A percentile compares a stretch with the other conserved stretches of the same genome.
These are phyloP conservation scores for Bruguiera sexangula DNA, from an alignment of 345 rosid genomes.

Conservation along the genomic window DNA sequence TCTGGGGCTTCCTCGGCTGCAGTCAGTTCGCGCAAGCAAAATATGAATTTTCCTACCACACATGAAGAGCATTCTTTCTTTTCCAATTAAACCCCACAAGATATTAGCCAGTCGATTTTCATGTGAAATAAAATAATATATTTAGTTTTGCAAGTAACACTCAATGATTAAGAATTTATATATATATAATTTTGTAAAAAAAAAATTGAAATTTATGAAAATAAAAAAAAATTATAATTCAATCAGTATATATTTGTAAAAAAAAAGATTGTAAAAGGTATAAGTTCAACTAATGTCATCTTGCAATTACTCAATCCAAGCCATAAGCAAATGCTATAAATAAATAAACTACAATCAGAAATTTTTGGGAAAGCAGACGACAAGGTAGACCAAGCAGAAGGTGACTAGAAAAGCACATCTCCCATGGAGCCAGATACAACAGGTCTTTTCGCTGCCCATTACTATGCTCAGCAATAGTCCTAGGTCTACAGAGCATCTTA, in stretches of 20 bases:
- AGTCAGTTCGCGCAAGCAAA: too few species aligned
- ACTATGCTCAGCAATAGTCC: constrained; percentile 30
- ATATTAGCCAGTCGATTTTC: too few species aligned
- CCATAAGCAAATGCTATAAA: neutral
- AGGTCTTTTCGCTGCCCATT: constrained; percentile 32
- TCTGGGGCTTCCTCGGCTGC: too few species aligned
- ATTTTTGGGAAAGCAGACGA: constrained; percentile 13
- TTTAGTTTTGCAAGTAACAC: too few species aligned
- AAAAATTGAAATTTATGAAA: too few species aligned
- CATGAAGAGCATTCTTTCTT: too few species aligned
- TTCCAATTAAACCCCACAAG: too few species aligned
- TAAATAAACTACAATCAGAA: constrained; percentile 20
- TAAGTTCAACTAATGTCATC: neutral
- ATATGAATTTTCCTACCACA: too few species aligned
- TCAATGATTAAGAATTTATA: too few species aligned
- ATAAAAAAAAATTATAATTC: too few species aligned
- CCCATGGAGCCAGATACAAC: neutral
- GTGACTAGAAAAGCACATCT: neutral
- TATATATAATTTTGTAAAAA: too few species aligned
- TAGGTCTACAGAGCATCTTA: constrained; percentile 64
- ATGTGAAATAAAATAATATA: neutral
- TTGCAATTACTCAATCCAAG: neutral
- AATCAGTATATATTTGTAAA: neutral
- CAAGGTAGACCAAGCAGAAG: neutral
- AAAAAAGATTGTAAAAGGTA: constrained; percentile 2